Percentiles rank a stretch among this genome's conserved stretches.
Conservation (phyloP, 768 basidiomycete species). For the Chiua virens region DNA sequence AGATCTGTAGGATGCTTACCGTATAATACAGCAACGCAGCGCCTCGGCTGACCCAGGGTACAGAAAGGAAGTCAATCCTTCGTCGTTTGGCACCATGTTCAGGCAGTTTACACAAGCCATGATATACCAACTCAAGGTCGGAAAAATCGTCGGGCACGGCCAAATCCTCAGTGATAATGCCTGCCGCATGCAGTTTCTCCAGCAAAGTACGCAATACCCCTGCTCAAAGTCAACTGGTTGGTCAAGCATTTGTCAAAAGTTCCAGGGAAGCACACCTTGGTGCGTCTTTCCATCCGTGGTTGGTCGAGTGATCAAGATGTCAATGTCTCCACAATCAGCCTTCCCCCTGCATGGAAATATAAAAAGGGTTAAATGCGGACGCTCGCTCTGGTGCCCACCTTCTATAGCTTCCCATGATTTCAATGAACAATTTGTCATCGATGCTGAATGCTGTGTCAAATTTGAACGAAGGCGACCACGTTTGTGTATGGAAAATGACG, state of each 20-base stretch:
- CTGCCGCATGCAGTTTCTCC: slow-evolving; percentile 48
- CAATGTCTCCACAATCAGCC: slow-evolving; percentile 85
- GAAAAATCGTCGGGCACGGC: slow-evolving; percentile 64
- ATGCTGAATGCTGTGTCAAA: slow-evolving; percentile 58
- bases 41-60: slow-evolving; percentile 77
- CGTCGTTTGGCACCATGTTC: slow-evolving; percentile 49
- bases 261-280: slow-evolving; percentile 43
- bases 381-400: slow-evolving; percentile 41
- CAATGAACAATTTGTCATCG: slow-evolving; percentile 69
- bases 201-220: slow-evolving; percentile 65
- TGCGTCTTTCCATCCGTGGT: slow-evolving; percentile 74
- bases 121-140: slow-evolving; percentile 75
- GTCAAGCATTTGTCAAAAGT: background rate
- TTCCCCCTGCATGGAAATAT: slow-evolving; percentile 55
- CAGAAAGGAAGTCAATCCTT: slow-evolving; percentile 81
- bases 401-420: slow-evolving; percentile 92
- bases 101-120: slow-evolving; percentile 71
- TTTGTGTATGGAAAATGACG: slow-evolving; percentile 3
- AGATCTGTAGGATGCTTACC: slow-evolving; percentile 39
- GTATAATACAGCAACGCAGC: slow-evolving; percentile 93
- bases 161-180: slow-evolving; percentile 80
- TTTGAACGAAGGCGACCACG: background rate
- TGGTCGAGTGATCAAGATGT: slow-evolving; percentile 81
- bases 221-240: slow-evolving; percentile 31
- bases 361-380: background rate